phyloP scores from a whole-genome alignment of 1,284 basidiomycete species.

The Laetiporus sulphureus region DNA sequence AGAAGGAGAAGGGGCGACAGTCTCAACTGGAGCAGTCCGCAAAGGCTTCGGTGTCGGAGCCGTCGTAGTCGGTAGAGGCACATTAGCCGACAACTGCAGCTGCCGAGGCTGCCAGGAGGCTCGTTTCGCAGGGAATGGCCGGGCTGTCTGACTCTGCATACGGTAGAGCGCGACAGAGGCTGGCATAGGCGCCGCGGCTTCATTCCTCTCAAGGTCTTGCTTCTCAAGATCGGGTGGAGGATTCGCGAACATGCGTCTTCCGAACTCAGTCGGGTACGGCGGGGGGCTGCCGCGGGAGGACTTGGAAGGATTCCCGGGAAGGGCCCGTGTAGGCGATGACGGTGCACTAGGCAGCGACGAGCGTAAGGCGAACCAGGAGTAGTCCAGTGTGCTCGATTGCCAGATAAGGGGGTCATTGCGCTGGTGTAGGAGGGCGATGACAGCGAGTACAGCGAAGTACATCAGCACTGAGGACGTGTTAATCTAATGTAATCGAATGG shows the following conservation, averaged over 20 bases:
- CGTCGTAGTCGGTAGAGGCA: neutral
- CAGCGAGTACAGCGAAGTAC: slow-evolving; percentile 35
- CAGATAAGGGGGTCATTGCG: slow-evolving; percentile 43
- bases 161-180: too few species aligned
- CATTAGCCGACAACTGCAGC: slow-evolving; percentile 5
- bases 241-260: slow-evolving; percentile 11
- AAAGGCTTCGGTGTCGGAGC: neutral
- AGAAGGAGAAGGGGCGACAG: neutral
- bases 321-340: slow-evolving; percentile 15
- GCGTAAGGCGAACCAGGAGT: slow-evolving; percentile 29
- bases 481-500: slow-evolving; percentile 1
- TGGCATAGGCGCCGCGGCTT: neutral
- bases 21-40: neutral
- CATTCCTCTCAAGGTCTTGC: neutral
- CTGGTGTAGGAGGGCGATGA: slow-evolving; percentile 29
- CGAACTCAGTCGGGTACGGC: slow-evolving; percentile 13
- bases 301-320: slow-evolving; percentile 16
- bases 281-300: slow-evolving; percentile 10
- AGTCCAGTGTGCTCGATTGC: slow-evolving; percentile 42
- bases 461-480: slow-evolving; percentile 26
- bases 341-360: slow-evolving; percentile 18
- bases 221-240: slow-evolving; percentile 7
- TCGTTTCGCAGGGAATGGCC: too few species aligned
- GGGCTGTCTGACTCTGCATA: too few species aligned
- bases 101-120: slow-evolving; percentile 1